Base-by-base conservation (phyloP, 768 basidiomycete species). In the Pleurotus cornucopiae region DNA sequence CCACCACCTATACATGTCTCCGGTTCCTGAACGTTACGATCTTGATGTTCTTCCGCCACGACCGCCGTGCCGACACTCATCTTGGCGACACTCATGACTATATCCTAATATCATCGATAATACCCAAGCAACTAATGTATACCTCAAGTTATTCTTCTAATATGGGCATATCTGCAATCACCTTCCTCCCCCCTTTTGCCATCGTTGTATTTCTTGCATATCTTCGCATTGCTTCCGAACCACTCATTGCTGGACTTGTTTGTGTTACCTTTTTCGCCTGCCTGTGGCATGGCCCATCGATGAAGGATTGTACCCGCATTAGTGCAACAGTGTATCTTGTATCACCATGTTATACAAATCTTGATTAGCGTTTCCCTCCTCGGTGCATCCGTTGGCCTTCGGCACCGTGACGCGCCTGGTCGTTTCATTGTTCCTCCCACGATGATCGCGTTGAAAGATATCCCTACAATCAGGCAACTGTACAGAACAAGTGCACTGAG, bases 391-490 rank as follows among this genome's bases (percentile, higher is more conserved):
- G 30, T 34, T 34, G 30, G 11, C 30, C 11, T 34, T 34, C 30
- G 30, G 30, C 30, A 34, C 30, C 30, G 9, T 34, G 11, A 34
- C 30, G 11, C 30, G 30, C 30, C 30, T 34, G 30, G 30, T 34
- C 30, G 7, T 34, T 34, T 9, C 30, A 11, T 11, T 34, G 30
- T 39, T n/a, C 39, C 52, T 54, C 18, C 47, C 16, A 23, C 16
- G 16, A 18, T 14, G 30, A 48, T n/a, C 30, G 47, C 23, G 21
- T 48, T 41, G 21, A 67, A 64, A 26, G 76, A 77, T 49, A 82
- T 91, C 49, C 77, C 73, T 30, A 85, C 87, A 3, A 67, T 90
- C 26, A 71, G 74, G 13, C 69, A 80, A 54, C 69, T 86, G 26
- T 89, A 84, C 67, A 73, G 71, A 54, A 63, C 64, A 6, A 67